Evolutionary conservation across 2,329 filamentous ascomycete genomes (phyloP).

Genomic region (Diaporthe capsici): DNA sequence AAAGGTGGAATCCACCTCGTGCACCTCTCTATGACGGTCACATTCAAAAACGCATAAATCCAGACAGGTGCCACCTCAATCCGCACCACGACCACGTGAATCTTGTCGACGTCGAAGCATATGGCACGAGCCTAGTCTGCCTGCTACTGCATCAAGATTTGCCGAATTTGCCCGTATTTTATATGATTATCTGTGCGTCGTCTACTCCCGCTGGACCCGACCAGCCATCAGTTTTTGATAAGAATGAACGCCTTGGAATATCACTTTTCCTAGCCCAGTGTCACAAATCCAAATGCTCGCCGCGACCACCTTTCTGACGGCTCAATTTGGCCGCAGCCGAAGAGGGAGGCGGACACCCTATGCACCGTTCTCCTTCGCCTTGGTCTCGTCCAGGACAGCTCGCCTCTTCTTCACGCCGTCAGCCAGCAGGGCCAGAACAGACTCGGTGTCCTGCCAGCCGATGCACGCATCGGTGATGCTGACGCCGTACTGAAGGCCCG

Average conservation of each 20-base stretch:
- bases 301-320: background rate
- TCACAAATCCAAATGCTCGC: background rate
- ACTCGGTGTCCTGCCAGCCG: conserved; percentile 90
- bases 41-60: conserved; percentile 13
- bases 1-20: background rate
- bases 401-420: conserved; percentile 83
- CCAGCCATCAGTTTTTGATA: background rate
- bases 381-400: conserved; percentile 55
- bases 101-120: background rate
- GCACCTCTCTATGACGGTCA: conserved; percentile 34
- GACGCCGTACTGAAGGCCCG: conserved; percentile 90
- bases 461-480: conserved; percentile 99
- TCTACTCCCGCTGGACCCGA: background rate
- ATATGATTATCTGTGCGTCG: background rate
- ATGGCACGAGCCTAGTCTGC: background rate
- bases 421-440: conserved; percentile 82
- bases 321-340: conserved; percentile 32
- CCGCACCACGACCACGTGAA: background rate
- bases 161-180: background rate
- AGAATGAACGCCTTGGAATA: conserved; percentile 26
- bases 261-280: background rate
- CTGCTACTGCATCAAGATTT: background rate
- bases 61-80: background rate
- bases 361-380: conserved; percentile 39
- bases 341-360: conserved; percentile 39